Conservation (phyloP, 2,329 filamentous ascomycete species). For the Tolypocladium tundrense region DNA sequence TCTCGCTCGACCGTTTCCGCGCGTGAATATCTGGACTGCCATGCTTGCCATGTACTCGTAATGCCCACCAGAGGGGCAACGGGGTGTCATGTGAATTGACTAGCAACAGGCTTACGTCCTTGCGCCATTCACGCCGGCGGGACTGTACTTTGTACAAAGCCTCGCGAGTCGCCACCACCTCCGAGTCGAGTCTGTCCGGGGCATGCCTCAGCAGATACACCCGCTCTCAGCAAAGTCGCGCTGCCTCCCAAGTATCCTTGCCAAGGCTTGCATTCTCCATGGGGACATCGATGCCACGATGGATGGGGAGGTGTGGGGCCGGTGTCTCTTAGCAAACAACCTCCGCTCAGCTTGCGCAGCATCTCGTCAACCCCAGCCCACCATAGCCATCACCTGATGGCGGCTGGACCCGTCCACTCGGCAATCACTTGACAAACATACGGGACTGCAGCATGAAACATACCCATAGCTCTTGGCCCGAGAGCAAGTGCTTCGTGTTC, state of each 20-base stretch:
- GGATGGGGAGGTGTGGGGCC: background rate
- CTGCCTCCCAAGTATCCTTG: background rate
- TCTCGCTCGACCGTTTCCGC: background rate
- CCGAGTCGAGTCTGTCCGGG: background rate
- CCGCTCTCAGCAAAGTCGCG: background rate
- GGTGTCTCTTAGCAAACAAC: background rate
- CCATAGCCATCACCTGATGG: background rate
- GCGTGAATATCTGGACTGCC: background rate
- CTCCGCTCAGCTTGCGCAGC: background rate
- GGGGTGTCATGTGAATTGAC: too few relatives aligned
- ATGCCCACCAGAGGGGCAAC: background rate
- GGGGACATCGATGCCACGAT: background rate
- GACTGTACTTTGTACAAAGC: too few relatives aligned
- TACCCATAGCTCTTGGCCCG: background rate
- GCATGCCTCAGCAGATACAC: background rate
- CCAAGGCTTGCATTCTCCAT: background rate
- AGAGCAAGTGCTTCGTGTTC: background rate
- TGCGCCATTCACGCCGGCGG: too few relatives aligned
- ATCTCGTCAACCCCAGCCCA: background rate
- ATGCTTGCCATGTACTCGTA: background rate
- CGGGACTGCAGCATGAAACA: background rate
- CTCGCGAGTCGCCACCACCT: too few relatives aligned
- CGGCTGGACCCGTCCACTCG: background rate
- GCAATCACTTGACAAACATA: background rate
- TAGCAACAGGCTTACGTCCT: too few relatives aligned